Base-by-base conservation (phyloP, 2,329 filamentous ascomycete genomes). In the Botrytis hyacinthi region DNA sequence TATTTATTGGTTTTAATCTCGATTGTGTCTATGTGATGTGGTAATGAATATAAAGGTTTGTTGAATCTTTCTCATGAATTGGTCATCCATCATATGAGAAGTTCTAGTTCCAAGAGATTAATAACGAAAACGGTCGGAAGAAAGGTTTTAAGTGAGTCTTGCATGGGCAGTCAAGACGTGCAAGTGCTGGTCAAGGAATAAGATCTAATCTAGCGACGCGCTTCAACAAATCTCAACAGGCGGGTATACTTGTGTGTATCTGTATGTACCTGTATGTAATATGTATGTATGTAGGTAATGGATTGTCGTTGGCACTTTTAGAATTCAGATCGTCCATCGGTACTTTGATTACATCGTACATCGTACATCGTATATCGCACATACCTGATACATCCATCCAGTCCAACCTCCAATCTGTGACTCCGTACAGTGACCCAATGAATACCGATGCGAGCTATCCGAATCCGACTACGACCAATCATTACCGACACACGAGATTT, bases 361-460 rank as follows among this genome's bases (percentile, higher is more conserved):
- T 26, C 22, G 46, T 26, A 51, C 9, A 4, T 51, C 48, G 48
- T n/a, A 51, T 51, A 51, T 51, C 48, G 48, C 26, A 48, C 46
- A 26, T 48, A 12, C 46, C 7, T 48, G 0, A 46, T 20, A 44
- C 42, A 44, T 20, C 7, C 16, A 46, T 20, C 16, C 42, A 44
- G 35, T 44, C 44, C 44, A 46, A 22, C 44, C 44, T 46, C 44
- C 44, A 22, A 46, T 48, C 46, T 48, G 10, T 48, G 35, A 35
- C 37, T 40, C 37, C 37, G 37, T 22, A 10, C 46, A 22, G 46
- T 4, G 1, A 16, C 46, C 46, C 8, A 9, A 22, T 10, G 22
- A 48, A 48, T n/a, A 40, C 59, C 59, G 22, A 61, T 61, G 35
- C 59, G 35, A 61, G 59, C 59, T 61, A 61, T 40, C 59, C 59